Evolutionary conservation across 176 grass and related monocot species (phyloP).

Genomic region (Musa itinerans): DNA sequence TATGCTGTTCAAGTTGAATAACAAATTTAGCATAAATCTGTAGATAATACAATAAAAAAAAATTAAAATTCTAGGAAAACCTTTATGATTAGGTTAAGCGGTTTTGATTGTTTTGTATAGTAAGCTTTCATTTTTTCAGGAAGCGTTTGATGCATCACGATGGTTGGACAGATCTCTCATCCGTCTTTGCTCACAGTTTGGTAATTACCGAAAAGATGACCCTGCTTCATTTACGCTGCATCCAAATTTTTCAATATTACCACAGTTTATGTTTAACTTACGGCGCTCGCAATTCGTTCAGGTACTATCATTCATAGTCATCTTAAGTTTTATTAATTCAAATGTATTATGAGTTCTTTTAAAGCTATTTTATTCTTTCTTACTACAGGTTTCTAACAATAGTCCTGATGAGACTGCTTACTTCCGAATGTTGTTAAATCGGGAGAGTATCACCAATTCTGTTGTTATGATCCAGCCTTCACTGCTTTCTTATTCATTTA

Average conservation of each 20-base stretch:
- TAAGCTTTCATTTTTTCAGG: conserved; percentile 33
- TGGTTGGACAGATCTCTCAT: conserved; percentile 97
- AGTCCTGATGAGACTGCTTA: conserved; percentile 98
- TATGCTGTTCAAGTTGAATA: background rate
- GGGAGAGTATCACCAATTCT: conserved; percentile 83
- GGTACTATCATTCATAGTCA: conserved; percentile 34
- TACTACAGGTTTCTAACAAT: conserved; percentile 93
- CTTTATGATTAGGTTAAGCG: background rate
- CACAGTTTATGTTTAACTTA: conserved; percentile 98
- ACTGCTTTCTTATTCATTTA: conserved; percentile 84
- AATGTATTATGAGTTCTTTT: background rate
- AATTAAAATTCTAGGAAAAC: background rate
- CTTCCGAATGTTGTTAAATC: conserved; percentile 93
- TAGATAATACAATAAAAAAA: background rate
- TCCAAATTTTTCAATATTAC: conserved; percentile 90
- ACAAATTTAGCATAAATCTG: background rate
- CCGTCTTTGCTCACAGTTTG: conserved; percentile 83
- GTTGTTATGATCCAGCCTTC: conserved; percentile 97
- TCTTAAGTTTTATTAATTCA: background rate
- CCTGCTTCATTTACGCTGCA: conserved; percentile 82
- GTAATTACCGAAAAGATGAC: conserved; percentile 93
- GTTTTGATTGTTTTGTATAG: background rate
- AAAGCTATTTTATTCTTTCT: conserved; percentile 22
- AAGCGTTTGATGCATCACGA: conserved; percentile 89
- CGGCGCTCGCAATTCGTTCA: conserved; percentile 94